Percentiles rank a stretch among this genome's conserved stretches.
These are phyloP conservation scores for Citrus mangshanensis DNA, from an alignment of 345 rosid species.

Conservation along the genomic window DNA sequence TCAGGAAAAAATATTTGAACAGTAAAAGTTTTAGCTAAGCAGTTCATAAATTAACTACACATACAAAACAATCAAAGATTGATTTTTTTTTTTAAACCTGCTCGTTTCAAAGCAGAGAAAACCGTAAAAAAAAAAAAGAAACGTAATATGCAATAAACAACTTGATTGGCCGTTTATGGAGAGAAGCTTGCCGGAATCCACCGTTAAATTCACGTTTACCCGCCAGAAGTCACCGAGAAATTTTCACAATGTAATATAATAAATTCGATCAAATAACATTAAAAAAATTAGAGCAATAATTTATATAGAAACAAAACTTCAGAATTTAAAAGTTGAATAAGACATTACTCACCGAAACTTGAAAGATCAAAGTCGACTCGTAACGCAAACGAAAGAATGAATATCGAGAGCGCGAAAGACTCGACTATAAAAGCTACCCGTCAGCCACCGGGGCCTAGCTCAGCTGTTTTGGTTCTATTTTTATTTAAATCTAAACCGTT, in stretches of 20 bases:
- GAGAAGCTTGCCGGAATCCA: neutral
- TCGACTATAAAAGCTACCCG: constrained; percentile 4
- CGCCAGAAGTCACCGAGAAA: neutral
- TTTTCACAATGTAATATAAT: neutral
- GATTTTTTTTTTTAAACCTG: neutral
- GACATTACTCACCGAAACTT: constrained; percentile 20
- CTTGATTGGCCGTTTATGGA: neutral
- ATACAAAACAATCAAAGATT: neutral
- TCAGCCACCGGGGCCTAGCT: constrained; percentile 23
- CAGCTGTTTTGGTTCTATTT: neutral
- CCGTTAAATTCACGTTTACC: neutral
- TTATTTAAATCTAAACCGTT: constrained; percentile 14
- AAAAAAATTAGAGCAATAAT: neutral
- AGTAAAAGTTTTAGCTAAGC: neutral
- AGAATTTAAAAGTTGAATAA: neutral
- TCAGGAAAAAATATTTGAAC: too few species aligned
- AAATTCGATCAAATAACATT: neutral
- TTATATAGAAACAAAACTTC: neutral
- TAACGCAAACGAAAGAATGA: neutral
- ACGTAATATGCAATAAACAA: neutral
- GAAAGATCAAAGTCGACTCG: neutral
- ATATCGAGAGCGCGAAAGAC: neutral
- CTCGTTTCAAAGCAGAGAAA: neutral
- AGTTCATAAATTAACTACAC: neutral
- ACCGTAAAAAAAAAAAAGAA: neutral